These are phyloP conservation scores for Cryoendolithus antarcticus DNA, from an alignment of 2,329 filamentous ascomycete genomes.

Conservation along the genomic window DNA sequence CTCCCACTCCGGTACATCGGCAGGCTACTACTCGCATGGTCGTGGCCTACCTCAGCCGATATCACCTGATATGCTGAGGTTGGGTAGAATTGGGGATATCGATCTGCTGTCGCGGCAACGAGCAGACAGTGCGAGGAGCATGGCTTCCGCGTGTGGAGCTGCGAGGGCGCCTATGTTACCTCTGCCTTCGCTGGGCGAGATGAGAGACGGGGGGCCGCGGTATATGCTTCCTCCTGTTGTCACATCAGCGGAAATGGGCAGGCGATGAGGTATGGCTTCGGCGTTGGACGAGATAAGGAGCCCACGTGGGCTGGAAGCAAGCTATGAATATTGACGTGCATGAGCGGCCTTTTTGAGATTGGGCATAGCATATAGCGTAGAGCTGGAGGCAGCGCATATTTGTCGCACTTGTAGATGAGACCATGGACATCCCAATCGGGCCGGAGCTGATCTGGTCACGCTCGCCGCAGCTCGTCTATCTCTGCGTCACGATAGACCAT, in stretches of 20 bases:
- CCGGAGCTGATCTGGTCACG: too few relatives aligned
- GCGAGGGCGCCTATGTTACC: slow-evolving; percentile 9
- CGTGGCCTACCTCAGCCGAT: slow-evolving; percentile 12
- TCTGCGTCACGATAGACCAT: too few relatives aligned
- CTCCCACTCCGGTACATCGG: slow-evolving; percentile 13
- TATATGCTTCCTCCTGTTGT: slow-evolving; percentile 20
- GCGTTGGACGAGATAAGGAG: too few relatives aligned
- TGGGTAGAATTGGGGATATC: slow-evolving; percentile 14
- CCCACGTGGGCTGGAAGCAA: too few relatives aligned
- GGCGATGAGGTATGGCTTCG: not conserved
- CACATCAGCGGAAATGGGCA: slow-evolving; percentile 13
- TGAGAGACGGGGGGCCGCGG: slow-evolving; percentile 12
- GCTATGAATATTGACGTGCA: too few relatives aligned
- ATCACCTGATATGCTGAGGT: slow-evolving; percentile 17
- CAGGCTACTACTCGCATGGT: slow-evolving; percentile 19
- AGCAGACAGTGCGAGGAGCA: slow-evolving; percentile 21
- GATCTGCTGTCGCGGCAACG: slow-evolving; percentile 13
- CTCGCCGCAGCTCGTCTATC: too few relatives aligned
- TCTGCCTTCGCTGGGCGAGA: slow-evolving; percentile 16
- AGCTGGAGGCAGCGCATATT: too few relatives aligned
- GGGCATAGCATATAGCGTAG: too few relatives aligned
- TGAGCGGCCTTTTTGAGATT: too few relatives aligned
- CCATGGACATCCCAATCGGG: too few relatives aligned
- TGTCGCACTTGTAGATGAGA: too few relatives aligned
- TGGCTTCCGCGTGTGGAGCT: slow-evolving; percentile 9